These are phyloP conservation scores for Penicillium tannophilum DNA, from an alignment of 495 filamentous ascomycete species.

Conservation along the genomic window DNA sequence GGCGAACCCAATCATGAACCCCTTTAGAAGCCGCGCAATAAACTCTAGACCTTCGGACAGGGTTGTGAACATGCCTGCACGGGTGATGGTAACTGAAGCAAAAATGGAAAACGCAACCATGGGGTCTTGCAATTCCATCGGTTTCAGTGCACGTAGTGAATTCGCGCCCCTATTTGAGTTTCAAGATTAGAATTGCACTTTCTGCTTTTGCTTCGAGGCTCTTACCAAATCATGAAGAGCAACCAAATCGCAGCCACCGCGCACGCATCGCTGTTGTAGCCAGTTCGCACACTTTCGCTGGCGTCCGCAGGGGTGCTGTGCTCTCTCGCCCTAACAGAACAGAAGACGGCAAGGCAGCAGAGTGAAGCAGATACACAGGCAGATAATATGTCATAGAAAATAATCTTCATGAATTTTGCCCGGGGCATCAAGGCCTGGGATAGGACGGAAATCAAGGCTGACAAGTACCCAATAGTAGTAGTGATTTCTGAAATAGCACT, in stretches of 20 bases:
- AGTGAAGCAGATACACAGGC: constrained; percentile 64
- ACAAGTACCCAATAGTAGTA: constrained; percentile 69
- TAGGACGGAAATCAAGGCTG: constrained; percentile 68
- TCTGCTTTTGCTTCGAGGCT: neutral
- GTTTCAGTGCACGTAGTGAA: constrained; percentile 59
- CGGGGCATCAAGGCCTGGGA: constrained; percentile 66
- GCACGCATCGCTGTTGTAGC: constrained; percentile 56
- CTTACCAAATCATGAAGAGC: constrained; percentile 69
- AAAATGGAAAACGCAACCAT: constrained; percentile 73
- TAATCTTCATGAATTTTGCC: constrained; percentile 74
- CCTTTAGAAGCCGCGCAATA: constrained; percentile 54
- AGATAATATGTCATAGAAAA: constrained; percentile 60
- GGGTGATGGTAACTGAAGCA: constrained; percentile 57
- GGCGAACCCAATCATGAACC: constrained; percentile 68
- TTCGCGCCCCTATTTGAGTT: constrained; percentile 29
- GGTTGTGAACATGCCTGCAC: constrained; percentile 48
- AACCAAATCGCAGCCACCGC: constrained; percentile 77
- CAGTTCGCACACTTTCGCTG: constrained; percentile 26
- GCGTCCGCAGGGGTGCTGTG: constrained; percentile 49
- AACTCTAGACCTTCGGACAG: constrained; percentile 53
- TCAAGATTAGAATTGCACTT: constrained; percentile 12
- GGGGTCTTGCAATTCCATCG: constrained; percentile 64
- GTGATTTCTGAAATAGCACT: constrained; percentile 46
- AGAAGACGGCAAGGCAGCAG: constrained; percentile 64
- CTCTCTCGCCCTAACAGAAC: constrained; percentile 62